phyloP scores from a whole-genome alignment of 805 yeast genomes.

The Candida oleophila region DNA sequence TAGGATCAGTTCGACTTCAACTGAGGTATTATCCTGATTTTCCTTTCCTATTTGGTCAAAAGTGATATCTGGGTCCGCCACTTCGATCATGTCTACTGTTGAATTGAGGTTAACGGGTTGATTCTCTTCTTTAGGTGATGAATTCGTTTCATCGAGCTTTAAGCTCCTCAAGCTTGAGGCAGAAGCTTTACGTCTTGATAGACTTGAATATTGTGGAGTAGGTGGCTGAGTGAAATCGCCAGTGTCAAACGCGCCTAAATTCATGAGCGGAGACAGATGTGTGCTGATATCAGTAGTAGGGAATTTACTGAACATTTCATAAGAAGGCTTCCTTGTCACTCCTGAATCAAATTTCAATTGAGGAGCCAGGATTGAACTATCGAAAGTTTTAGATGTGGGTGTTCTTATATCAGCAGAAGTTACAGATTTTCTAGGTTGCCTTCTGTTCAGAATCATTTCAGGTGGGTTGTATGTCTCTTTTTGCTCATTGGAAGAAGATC shows the following conservation, averaged over 20 bases:
- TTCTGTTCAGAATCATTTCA: constrained; percentile 65
- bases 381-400: not conserved
- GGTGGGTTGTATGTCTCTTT: constrained; percentile 44
- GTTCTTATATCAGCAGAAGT: not conserved
- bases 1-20: too few relatives aligned
- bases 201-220: not conserved
- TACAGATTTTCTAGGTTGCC: constrained; percentile 29
- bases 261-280: not conserved
- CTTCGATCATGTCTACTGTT: not conserved
- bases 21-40: too few relatives aligned
- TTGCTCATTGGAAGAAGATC: constrained; percentile 2
- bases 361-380: not conserved
- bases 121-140: not conserved
- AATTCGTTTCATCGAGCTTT: not conserved
- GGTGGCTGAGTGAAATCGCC: not conserved
- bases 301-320: constrained; percentile 6
- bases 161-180: not conserved
- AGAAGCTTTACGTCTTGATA: not conserved
- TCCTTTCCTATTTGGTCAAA: too few relatives aligned
- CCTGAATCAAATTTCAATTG: not conserved
- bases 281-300: not conserved
- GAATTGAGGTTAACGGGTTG: not conserved
- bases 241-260: not conserved
- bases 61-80: not conserved
- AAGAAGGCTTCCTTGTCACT: constrained; percentile 1